phyloP scores from a whole-genome alignment of 1,284 basidiomycete species.

The Lentinula novae-zelandiae region DNA sequence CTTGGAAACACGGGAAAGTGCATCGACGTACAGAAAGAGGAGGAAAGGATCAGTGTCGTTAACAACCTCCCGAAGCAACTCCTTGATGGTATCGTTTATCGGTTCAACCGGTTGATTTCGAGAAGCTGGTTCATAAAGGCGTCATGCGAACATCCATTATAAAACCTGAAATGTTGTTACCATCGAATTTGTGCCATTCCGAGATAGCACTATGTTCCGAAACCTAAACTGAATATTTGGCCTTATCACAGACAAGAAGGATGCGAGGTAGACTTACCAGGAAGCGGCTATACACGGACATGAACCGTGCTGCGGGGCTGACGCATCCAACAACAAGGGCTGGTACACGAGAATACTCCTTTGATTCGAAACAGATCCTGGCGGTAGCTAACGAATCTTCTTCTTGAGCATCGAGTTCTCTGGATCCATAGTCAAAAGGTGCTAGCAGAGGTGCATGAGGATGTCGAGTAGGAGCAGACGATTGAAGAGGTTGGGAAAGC shows the following conservation, averaged over 20 bases:
- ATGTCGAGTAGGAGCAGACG: constrained; percentile 2
- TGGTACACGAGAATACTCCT: constrained; percentile 9
- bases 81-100: background rate
- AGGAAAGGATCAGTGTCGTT: constrained; percentile 72
- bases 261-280: background rate
- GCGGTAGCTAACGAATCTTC: constrained; percentile 6
- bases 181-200: constrained; percentile 14
- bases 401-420: constrained; percentile 2
- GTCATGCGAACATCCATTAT: background rate
- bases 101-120: constrained; percentile 10
- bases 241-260: background rate
- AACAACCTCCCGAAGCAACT: constrained; percentile 2
- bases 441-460: constrained; percentile 10
- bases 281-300: constrained; percentile 9
- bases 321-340: constrained; percentile 3
- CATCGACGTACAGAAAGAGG: constrained; percentile 68
- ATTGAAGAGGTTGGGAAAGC: background rate
- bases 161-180: background rate
- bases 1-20: constrained; percentile 9
- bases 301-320: constrained; percentile 7
- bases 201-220: constrained; percentile 7
- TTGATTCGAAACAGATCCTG: constrained; percentile 4
- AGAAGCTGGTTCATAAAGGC: constrained; percentile 1
- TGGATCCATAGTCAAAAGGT: background rate
- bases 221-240: background rate